Base-by-base conservation (phyloP, 1,284 basidiomycete genomes). In the Hemileia vastatrix region DNA sequence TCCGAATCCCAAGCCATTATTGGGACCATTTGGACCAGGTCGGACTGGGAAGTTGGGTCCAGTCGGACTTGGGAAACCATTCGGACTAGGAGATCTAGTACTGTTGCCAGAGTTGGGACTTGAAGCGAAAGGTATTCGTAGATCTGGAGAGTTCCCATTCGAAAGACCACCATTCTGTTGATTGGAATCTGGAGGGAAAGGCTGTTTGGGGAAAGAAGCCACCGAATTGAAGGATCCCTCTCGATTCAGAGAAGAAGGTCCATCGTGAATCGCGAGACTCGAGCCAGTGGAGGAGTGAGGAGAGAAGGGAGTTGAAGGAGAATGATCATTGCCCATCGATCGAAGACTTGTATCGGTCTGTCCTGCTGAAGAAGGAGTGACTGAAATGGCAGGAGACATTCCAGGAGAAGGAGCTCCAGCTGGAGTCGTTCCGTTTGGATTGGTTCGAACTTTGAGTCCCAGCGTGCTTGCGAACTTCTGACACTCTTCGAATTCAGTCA, bases 401-500 rank as follows among this genome's bases (percentile, higher is more conserved):
- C 50, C 66, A 3, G 67, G 66, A 15, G 64, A 24, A 11, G 48
- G 19, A 13, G 49, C 33, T 56, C 6, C 51, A 23, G n/a, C 9
- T 27, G 50, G 45, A 27, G 27, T 27, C 27, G 27, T 27, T 27
- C 27, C n/a, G 31, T 15, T 3, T 31, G 36, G 32, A 44, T 59
- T 67, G 5, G 70, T 70, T 67, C 68, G 67, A 53, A 71, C 47
- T 55, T 67, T 68, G 52, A 69, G 65, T 2, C 70, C 71, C 9
- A 72, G n/a, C n/a, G 50, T 40, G 9, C 50, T 52, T n/a, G 50
- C 15, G 50, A 52, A 23, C 50, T 40, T 32, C 40, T 52, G 64
- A 66, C 71, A 72, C 3, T 70, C 68, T 13, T 66, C 64, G 51
- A 75, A 67, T 24, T 68, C 70, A 11, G 58, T 53, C 1, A 75